Percentiles rank a stretch among this genome's conserved stretches.
Conservation (phyloP, 305 asterid species). For the Fraxinus floribunda region DNA sequence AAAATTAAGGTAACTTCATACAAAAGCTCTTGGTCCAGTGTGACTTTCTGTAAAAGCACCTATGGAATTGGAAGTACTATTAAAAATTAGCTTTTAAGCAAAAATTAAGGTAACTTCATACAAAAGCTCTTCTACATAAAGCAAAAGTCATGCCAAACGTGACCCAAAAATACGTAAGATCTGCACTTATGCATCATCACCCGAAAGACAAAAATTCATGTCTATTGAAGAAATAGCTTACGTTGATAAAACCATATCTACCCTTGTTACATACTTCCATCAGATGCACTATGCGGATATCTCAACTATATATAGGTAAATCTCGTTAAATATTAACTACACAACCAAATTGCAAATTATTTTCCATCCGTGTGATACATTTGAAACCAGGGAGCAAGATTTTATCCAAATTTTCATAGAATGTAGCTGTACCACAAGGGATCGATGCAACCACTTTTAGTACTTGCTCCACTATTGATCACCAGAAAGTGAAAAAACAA, state of each 20-base stretch:
- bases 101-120: no score
- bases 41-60: no score
- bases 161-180: neutral
- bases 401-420: neutral
- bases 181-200: neutral
- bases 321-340: neutral
- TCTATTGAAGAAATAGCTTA: neutral
- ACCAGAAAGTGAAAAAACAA: neutral
- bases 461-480: neutral
- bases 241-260: neutral
- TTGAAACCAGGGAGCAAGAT: neutral
- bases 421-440: neutral
- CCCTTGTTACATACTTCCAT: neutral
- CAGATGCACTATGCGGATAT: neutral
- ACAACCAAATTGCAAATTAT: neutral
- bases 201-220: neutral
- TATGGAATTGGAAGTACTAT: no score
- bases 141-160: no score
- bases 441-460: neutral
- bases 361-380: neutral
- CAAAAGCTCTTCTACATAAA: no score
- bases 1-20: no score
- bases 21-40: no score
- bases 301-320: neutral
- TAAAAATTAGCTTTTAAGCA: no score